phyloP scores from a whole-genome alignment of 2,329 filamentous ascomycete species.

The Davidsoniella virescens region DNA sequence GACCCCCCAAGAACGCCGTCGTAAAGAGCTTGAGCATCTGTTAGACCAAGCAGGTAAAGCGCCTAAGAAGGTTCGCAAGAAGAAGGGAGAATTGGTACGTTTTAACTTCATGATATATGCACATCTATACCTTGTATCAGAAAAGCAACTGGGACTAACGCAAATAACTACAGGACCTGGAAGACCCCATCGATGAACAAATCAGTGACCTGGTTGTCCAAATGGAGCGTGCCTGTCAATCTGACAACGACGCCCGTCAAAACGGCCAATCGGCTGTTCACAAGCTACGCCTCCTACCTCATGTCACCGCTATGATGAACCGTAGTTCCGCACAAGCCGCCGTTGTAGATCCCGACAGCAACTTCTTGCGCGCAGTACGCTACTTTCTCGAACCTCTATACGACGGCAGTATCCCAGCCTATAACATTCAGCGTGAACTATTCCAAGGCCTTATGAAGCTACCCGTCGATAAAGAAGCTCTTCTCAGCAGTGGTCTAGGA shows the following conservation, averaged over 20 bases:
- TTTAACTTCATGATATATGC: neutral
- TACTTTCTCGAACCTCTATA: constrained; percentile 95
- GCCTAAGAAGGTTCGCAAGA: constrained; percentile 61
- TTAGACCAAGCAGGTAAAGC: constrained; percentile 75
- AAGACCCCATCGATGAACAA: constrained; percentile 77
- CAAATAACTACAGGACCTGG: constrained; percentile 50
- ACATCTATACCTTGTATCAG: constrained; percentile 1
- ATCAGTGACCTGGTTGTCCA: constrained; percentile 73
- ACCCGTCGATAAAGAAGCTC: constrained; percentile 77
- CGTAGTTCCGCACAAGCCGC: constrained; percentile 73
- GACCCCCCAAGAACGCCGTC: constrained; percentile 69
- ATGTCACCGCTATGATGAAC: constrained; percentile 77
- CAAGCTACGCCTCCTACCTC: constrained; percentile 85
- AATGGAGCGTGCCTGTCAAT: constrained; percentile 81
- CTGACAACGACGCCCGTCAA: constrained; percentile 69
- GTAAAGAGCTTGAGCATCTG: constrained; percentile 67
- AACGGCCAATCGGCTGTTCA: constrained; percentile 68
- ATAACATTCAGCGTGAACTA: constrained; percentile 92
- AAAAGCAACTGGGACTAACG: neutral
- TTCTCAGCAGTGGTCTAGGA: constrained; percentile 83
- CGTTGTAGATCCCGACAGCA: constrained; percentile 84
- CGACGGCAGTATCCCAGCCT: constrained; percentile 85
- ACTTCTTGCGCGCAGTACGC: constrained; percentile 84
- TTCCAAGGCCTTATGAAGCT: constrained; percentile 66
- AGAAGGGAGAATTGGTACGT: constrained; percentile 29